Conservation (phyloP, 2,329 filamentous ascomycete species). For the Sclerotinia trifoliorum region DNA sequence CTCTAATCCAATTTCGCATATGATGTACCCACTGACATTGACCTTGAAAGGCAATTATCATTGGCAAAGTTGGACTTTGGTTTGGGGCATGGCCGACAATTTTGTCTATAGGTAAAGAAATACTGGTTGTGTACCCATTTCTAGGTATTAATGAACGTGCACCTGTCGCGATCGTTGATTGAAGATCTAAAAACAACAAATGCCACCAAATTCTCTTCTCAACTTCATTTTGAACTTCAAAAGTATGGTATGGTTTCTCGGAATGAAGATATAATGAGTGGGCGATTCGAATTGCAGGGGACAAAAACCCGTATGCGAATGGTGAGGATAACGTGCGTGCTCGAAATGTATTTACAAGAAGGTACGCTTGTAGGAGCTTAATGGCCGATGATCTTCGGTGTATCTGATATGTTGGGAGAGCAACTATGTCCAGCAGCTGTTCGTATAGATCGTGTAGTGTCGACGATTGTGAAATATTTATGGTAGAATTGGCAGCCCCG, state of each 20-base stretch:
- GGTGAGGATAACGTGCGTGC: neutral
- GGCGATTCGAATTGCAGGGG: neutral
- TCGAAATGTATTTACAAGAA: slow-evolving; percentile 4
- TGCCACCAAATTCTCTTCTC: slow-evolving; percentile 4
- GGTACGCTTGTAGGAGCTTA: neutral
- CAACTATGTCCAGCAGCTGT: neutral
- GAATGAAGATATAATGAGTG: neutral
- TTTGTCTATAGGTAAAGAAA: neutral
- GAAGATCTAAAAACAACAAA: slow-evolving; percentile 4
- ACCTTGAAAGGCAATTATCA: neutral
- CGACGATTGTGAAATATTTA: neutral
- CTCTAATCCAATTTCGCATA: neutral
- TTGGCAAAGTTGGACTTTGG: neutral
- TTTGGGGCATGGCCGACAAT: neutral
- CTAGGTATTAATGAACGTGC: neutral
- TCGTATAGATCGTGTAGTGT: slow-evolving; percentile 2
- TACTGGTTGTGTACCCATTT: neutral
- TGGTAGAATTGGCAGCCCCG: neutral
- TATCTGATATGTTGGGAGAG: neutral
- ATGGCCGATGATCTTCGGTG: neutral
- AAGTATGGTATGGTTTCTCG: neutral
- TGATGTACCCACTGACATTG: neutral
- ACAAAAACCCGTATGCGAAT: neutral
- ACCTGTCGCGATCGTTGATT: neutral
- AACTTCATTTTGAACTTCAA: neutral